Conservation (phyloP, 1,284 basidiomycete species). For the Boletus smithii region DNA sequence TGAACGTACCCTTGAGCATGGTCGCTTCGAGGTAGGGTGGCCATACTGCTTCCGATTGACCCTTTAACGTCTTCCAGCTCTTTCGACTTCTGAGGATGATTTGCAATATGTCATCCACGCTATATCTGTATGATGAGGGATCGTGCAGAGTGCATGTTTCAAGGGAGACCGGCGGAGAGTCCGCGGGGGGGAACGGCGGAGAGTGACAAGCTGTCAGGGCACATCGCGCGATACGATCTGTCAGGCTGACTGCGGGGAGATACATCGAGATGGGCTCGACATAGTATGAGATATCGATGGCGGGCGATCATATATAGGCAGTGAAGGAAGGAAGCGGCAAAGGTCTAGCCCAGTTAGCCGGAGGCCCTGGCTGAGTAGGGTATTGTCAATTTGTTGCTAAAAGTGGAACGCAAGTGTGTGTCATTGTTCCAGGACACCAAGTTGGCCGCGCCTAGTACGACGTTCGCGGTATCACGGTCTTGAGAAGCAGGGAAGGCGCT, state of each 20-base stretch:
- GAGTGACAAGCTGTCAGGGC: not conserved
- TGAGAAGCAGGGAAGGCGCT: slow-evolving; percentile 8
- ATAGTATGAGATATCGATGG: slow-evolving; percentile 1
- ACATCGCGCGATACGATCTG: slow-evolving; percentile 7
- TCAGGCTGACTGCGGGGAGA: slow-evolving; percentile 2
- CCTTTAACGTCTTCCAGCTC: slow-evolving; percentile 70
- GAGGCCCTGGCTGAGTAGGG: slow-evolving; percentile 8
- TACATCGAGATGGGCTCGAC: slow-evolving; percentile 18
- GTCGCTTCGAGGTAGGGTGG: slow-evolving; percentile 72
- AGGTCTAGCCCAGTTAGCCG: slow-evolving; percentile 18
- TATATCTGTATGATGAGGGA: slow-evolving; percentile 12
- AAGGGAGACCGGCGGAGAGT: slow-evolving; percentile 3
- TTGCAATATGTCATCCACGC: slow-evolving; percentile 49
- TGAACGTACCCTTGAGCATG: slow-evolving; percentile 59
- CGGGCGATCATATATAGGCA: slow-evolving; percentile 28
- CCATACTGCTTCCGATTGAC: slow-evolving; percentile 66
- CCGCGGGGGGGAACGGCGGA: slow-evolving; percentile 4
- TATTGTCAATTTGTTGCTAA: slow-evolving; percentile 12
- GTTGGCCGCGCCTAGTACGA: not conserved
- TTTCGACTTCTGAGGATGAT: slow-evolving; percentile 65
- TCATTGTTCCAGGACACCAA: no score
- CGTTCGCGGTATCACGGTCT: slow-evolving; percentile 7
- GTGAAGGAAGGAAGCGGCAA: slow-evolving; percentile 20
- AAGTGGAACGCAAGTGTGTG: slow-evolving; percentile 14
- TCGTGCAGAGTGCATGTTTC: slow-evolving; percentile 13